Evolutionary conservation across 2,329 filamentous ascomycete species (phyloP).

Genomic region (Calonectria naviculata): DNA sequence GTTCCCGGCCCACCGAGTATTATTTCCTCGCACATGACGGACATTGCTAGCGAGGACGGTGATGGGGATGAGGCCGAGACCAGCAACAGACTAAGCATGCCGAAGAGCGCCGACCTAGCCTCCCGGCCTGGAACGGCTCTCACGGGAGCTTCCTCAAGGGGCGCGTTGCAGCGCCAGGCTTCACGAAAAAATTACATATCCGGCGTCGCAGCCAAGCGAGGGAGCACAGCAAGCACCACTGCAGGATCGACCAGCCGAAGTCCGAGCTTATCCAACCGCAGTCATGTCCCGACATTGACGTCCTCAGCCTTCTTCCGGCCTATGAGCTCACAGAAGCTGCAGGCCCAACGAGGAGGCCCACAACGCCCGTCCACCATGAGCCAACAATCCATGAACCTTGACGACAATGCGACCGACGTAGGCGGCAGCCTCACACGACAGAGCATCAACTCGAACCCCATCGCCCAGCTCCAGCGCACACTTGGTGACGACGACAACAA

Average conservation of each 20-base stretch:
- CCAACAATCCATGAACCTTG: slow-evolving; percentile 49
- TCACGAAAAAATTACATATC: slow-evolving; percentile 62
- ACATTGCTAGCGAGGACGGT: slow-evolving; percentile 69
- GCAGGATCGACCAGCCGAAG: slow-evolving; percentile 63
- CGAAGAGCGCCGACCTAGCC: slow-evolving; percentile 53
- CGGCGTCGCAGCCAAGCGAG: slow-evolving; percentile 57
- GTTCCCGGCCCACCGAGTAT: slow-evolving; percentile 68
- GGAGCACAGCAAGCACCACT: slow-evolving; percentile 54
- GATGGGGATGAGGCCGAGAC: slow-evolving; percentile 55
- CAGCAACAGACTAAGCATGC: slow-evolving; percentile 40
- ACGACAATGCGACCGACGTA: slow-evolving; percentile 54
- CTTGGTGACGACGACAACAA: slow-evolving; percentile 56
- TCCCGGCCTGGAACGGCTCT: slow-evolving; percentile 67
- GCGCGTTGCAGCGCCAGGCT: slow-evolving; percentile 65
- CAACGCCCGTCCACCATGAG: slow-evolving; percentile 56
- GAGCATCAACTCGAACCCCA: slow-evolving; percentile 67
- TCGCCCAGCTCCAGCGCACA: slow-evolving; percentile 45
- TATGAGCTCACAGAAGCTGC: slow-evolving; percentile 95
- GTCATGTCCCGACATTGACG: slow-evolving; percentile 89
- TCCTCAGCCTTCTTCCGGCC: slow-evolving; percentile 94
- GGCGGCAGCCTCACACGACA: slow-evolving; percentile 60
- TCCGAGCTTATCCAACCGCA: slow-evolving; percentile 77
- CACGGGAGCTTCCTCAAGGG: slow-evolving; percentile 55
- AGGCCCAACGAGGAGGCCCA: slow-evolving; percentile 81
- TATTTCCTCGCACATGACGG: slow-evolving; percentile 79